phyloP scores from a whole-genome alignment of 1,139 yeast genomes.

The Saccharomyces hybrid region DNA sequence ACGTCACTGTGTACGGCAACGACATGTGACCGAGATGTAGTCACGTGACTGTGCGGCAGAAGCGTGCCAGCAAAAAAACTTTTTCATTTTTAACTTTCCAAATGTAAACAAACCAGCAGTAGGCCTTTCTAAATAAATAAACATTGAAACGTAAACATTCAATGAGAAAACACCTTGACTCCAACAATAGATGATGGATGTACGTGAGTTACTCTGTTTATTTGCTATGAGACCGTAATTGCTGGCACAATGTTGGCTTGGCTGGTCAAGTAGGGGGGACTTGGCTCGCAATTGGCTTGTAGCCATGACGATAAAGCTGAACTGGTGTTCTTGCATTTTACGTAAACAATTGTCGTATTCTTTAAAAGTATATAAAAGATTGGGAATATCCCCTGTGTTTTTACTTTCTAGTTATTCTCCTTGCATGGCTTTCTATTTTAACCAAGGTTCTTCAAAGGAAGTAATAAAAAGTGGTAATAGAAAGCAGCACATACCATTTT shows the following conservation, averaged over 20 bases:
- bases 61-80: neutral
- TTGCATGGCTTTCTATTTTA: neutral
- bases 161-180: no score
- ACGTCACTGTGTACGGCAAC: neutral
- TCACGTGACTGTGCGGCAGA: neutral
- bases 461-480: neutral
- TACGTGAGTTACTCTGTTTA: no score
- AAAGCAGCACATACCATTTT: neutral
- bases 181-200: neutral
- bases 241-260: neutral
- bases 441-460: no score
- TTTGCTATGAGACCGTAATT: neutral
- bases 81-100: neutral
- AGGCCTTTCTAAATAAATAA: neutral
- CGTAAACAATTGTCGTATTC: neutral
- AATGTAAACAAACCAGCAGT: conserved; percentile 1
- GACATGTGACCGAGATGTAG: neutral
- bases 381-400: no score
- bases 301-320: neutral
- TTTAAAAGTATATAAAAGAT: neutral
- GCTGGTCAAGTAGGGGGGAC: neutral
- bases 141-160: neutral
- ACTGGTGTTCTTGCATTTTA: neutral
- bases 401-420: neutral
- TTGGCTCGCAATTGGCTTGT: neutral